Evolutionary conservation across 352 stramenopile species (phyloP), one percentile per base, ranked within the genome.

Genomic region (Elongisporangium anandrum): DNA sequence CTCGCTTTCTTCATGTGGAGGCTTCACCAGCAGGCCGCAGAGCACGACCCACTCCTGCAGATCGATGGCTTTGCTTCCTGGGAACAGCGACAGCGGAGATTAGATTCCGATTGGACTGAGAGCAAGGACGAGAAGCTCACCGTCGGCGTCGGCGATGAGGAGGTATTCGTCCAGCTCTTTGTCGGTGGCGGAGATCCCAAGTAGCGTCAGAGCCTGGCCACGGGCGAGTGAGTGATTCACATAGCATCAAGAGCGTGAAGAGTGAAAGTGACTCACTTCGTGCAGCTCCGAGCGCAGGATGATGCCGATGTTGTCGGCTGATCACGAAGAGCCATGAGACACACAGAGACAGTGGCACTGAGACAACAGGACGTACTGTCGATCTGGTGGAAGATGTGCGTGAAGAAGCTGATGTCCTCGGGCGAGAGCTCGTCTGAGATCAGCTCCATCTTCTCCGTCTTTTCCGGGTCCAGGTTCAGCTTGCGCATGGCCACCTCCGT

Each of bases 101-200:
- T 49, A n/a, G 20, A 59, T 21, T 22, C 20, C 49, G 1, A 26
- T 15, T 20, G 24, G 17, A 0, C 2, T 10, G 20, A 51, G 13
- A 3, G 6, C 6, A 24, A 12, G 2, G 10, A 12, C 16, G 6
- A 41, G 12, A 29, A 17, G 1, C 50, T 8, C 17, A 73, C 69
- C 75, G 38, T 86, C 78, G 22, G 78, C 78, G 48, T 88, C 78
- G 6, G 78, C 78, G 21, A 88, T 70, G 41, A 86, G 69, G 56
- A 88, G 58, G 48, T 86, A 86, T 53, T 88, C 78, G 52, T 88
- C 73, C 17, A 88, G 75, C 39, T 87, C 79, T 58, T 87, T 86
- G 63, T 88, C 76, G 2, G 74, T 82, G 15, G 72, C 69, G 15
- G 74, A 77, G 26, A 88, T 84, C 6, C 79, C 79, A 5, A 88